Percentiles rank a stretch among this genome's conserved stretches.
Conservation (phyloP, 2,329 filamentous ascomycete genomes). For the Sporothrix luriei region DNA sequence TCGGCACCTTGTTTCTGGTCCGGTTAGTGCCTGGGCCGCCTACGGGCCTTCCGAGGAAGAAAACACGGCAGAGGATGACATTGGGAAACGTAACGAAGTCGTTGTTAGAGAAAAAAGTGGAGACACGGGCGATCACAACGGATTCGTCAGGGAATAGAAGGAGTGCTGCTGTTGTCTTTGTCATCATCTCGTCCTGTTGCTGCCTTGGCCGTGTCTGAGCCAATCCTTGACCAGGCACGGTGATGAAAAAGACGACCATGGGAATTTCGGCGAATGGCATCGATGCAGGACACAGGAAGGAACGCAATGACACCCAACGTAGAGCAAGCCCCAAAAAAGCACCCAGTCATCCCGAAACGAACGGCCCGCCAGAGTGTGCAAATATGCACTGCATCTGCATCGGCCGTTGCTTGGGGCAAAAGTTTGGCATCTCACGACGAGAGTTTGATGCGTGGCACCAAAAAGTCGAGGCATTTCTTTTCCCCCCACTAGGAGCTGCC, state of each 20-base stretch:
- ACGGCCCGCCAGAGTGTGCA: background rate
- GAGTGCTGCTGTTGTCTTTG: conserved; percentile 8
- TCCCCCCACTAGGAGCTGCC: background rate
- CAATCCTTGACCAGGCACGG: conserved; percentile 22
- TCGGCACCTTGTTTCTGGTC: background rate
- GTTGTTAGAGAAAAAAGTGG: conserved; percentile 9
- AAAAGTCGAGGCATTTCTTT: background rate
- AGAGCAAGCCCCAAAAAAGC: background rate
- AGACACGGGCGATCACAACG: conserved; percentile 14
- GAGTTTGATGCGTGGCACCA: conserved; percentile 18
- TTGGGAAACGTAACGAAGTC: background rate
- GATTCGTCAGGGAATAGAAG: background rate
- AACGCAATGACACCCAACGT: conserved; percentile 26
- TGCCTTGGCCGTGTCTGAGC: conserved; percentile 32
- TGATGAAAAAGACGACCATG: conserved; percentile 3
- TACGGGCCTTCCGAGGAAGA: conserved; percentile 17
- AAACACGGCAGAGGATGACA: conserved; percentile 1
- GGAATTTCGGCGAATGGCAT: background rate
- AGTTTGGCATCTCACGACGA: background rate
- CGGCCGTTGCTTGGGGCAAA: background rate
- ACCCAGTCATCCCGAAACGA: background rate
- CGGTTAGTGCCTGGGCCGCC: conserved; percentile 22
- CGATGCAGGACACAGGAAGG: background rate
- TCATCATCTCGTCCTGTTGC: conserved; percentile 17
- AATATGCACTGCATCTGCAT: conserved; percentile 4